Evolutionary conservation across 495 filamentous ascomycete species (phyloP), one percentile per base, ranked within the genome.

Genomic region (Articulospora tetracladia): DNA sequence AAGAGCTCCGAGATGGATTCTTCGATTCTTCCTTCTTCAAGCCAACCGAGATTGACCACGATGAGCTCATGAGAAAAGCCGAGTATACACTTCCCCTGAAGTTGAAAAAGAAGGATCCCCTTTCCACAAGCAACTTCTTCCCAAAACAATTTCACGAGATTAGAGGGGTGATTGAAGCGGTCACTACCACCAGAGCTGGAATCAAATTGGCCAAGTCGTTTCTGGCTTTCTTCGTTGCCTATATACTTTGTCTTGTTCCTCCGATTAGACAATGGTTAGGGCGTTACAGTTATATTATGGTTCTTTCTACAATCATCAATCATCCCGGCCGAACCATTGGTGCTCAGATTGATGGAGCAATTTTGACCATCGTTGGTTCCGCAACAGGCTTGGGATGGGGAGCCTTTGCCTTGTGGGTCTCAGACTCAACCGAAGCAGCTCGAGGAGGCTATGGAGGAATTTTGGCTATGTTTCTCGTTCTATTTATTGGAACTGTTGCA

Each of bases 301-400:
- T 74, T 7, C 64, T 84, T 46, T 83, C 80, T 10, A 71, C 76
- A 3, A 72, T 84, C 19, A 55, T 84, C 48, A 84, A 79, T 60
- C 82, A 84, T 64, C 73, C 82, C 11, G 77, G 77, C 19, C 69
- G 82, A 44, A 76, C 81, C 6, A 46, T 82, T 46, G 82, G 82
- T 23, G 74, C 79, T 32, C 81, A 84, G 58, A 68, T 85, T 50
- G 82, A 84, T 61, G 82, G 80, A 15, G 72, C 77, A 8, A 60
- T 77, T 52, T 70, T 82, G 27, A 84, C 82, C 12, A 75, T 74
- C 36, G 15, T 82, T 24, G 82, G 82, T 13, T 79, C 78, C 1
- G 75, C 76, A 23, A 75, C 78, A n/a, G 82, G 82, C n/a, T 64
- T 85, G 23, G 82, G 75, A 0, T 79, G 82, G 73, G 82, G 82